Evolutionary conservation across 2,329 filamentous ascomycete species (phyloP).

Genomic region (Leptographium procerum): DNA sequence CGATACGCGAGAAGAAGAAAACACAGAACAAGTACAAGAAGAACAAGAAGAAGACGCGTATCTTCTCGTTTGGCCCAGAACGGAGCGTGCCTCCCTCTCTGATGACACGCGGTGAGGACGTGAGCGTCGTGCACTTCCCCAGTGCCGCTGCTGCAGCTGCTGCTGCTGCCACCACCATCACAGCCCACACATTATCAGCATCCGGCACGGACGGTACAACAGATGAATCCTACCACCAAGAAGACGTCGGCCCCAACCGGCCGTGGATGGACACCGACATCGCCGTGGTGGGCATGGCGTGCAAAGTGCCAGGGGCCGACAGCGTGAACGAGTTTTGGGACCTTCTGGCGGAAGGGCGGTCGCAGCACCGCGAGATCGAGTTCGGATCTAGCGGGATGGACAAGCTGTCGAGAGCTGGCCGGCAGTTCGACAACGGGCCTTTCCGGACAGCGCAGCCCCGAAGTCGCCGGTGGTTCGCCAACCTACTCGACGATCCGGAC

Average conservation of each 20-base stretch:
- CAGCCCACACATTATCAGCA: no score
- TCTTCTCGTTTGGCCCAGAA: no score
- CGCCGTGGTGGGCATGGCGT: neutral
- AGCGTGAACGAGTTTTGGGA: neutral
- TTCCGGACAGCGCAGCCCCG: neutral
- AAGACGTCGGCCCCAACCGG: neutral
- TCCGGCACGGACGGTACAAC: no score
- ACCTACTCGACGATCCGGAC: conserved; percentile 12
- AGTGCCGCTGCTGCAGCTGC: no score
- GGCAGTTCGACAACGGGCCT: neutral
- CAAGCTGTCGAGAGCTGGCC: neutral
- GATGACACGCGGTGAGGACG: no score
- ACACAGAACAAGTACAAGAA: no score
- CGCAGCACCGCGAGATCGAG: neutral
- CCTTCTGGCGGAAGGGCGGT: neutral
- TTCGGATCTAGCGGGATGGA: neutral
- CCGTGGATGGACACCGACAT: neutral
- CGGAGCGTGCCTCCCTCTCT: no score
- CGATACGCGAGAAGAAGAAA: no score
- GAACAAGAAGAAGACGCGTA: no score
- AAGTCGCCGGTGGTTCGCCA: conserved; percentile 13
- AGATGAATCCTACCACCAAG: neutral
- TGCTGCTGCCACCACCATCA: no score
- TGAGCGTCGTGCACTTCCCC: no score
- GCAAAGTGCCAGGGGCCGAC: neutral